Base-by-base conservation (phyloP, 2,329 filamentous ascomycete species). In the Pseudogymnoascus verrucosus region DNA sequence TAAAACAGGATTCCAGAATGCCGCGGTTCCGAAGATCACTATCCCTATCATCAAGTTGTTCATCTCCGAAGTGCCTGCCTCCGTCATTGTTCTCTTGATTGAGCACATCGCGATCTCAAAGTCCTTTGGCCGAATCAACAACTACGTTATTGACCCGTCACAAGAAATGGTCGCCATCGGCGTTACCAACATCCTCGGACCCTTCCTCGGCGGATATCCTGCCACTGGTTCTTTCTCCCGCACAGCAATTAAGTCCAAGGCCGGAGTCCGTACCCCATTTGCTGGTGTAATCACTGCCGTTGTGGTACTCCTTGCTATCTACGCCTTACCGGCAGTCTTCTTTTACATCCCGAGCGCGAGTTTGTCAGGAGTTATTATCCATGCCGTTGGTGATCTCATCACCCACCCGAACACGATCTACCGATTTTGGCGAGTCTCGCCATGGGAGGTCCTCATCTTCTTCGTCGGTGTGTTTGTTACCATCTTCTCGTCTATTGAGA, bases 71-170 rank as follows among this genome's bases (percentile, higher is more conserved):
- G 79, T 98, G 3, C 95, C 95, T 0, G 89, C 90, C 6, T 88
- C 89, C 0, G 87, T 97, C 62, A 96, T 98, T 68, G 93, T 99
- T n/a, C 82, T 98, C 64, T 82, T 98, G 37, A 96, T 98, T 66
- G 95, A 98, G 76, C 93, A 98, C 74, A 96, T 98, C 70, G 92
- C 93, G 59, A 97, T 98, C 67, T 91, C 93, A 16, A 99, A 98
- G 75, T 97, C 93, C 0, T 98, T 99, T 69, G 95, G 95, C 8
- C 85, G 93, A 65, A 85, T 97, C 70, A 98, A 97, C 79, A 96
- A 96, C 78, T 99, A 99, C 76, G 88, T 86, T 14, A 97, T 99
- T 73, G 88, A 97, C 69, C 93, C 95, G 0, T 97, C 93, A 0
- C 93, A 99, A 74, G 93, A 99, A 74, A 84, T 99, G 77, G 90